Percentiles rank a stretch among this genome's conserved stretches.
Evolutionary conservation across 2,329 filamentous ascomycete genomes (phyloP).

Genomic region (Colletotrichum incanum): DNA sequence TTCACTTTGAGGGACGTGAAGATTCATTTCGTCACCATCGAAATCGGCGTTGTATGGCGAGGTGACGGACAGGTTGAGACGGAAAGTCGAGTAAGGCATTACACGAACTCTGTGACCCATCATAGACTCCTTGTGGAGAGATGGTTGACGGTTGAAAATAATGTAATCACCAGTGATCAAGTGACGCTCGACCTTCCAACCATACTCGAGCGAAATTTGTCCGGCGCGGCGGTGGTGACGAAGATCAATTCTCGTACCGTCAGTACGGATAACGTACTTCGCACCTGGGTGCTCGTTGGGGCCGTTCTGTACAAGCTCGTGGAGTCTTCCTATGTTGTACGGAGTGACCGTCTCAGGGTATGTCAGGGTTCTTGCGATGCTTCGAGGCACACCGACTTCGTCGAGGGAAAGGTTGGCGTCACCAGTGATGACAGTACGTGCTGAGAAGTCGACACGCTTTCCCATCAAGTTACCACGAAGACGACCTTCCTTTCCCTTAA

Average conservation of each 20-base stretch:
- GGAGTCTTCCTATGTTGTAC: conserved; percentile 96
- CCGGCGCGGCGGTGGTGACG: conserved; percentile 92
- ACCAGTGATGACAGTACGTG: conserved; percentile 99
- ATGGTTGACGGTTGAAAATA: conserved; percentile 99
- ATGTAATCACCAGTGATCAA: conserved; percentile 97
- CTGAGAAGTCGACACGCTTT: conserved; percentile 99
- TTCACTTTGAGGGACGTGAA: conserved; percentile 98
- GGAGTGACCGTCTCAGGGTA: conserved; percentile 98
- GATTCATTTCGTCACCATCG: conserved; percentile 99
- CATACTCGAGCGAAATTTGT: conserved; percentile 90
- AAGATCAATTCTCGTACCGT: conserved; percentile 94
- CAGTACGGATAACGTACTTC: conserved; percentile 94
- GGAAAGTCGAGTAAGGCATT: conserved; percentile 99
- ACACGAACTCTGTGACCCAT: conserved; percentile 98
- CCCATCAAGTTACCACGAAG: conserved; percentile 99
- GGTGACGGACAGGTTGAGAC: conserved; percentile 96
- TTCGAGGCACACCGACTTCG: conserved; percentile 96
- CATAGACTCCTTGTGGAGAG: conserved; percentile 99
- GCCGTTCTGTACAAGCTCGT: conserved; percentile 90
- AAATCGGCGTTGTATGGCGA: conserved; percentile 99
- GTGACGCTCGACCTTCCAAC: conserved; percentile 99
- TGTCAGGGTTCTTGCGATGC: conserved; percentile 92
- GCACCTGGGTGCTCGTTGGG: conserved; percentile 96
- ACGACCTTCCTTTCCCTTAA: conserved; percentile 99
- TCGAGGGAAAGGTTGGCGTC: conserved; percentile 97